Evolutionary conservation across 192 early-diverging fungal species (phyloP).

Genomic region (Phlyctochytrium planicorne): DNA sequence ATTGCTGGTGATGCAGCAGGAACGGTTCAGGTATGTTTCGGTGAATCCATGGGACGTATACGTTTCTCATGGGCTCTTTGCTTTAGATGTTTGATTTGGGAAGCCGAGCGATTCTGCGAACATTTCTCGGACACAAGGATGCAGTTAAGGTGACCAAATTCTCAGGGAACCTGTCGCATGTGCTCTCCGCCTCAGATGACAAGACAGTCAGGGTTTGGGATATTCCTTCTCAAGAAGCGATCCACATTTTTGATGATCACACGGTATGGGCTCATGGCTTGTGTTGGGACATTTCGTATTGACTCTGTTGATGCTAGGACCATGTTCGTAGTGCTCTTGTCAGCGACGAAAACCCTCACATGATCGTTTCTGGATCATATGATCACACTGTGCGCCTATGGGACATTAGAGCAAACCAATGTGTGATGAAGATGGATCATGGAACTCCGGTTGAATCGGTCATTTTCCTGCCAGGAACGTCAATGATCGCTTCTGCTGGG

Average conservation of each 20-base stretch:
- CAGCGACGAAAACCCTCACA: constrained; percentile 71
- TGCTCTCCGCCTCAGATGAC: constrained; percentile 90
- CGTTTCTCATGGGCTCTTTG: constrained; percentile 13
- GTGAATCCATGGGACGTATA: constrained; percentile 7
- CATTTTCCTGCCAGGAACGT: constrained; percentile 78
- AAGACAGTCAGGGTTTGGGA: constrained; percentile 93
- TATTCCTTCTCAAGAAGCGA: constrained; percentile 73
- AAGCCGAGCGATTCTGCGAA: constrained; percentile 55
- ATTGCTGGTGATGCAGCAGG: constrained; percentile 92
- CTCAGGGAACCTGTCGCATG: constrained; percentile 71
- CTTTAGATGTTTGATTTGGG: constrained; percentile 51
- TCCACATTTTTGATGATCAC: constrained; percentile 76
- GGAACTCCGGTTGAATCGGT: constrained; percentile 87
- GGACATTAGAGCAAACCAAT: constrained; percentile 77
- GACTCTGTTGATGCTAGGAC: constrained; percentile 48
- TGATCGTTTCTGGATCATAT: constrained; percentile 86
- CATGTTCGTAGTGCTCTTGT: constrained; percentile 82
- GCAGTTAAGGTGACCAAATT: constrained; percentile 84
- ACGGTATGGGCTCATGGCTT: not conserved
- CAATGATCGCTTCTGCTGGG: constrained; percentile 73
- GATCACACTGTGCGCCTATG: constrained; percentile 93
- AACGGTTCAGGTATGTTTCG: constrained; percentile 62
- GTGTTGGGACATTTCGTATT: constrained; percentile 1
- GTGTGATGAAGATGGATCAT: constrained; percentile 76
- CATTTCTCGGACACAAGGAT: constrained; percentile 59